Evolutionary conservation across 805 yeast species (phyloP).

Genomic region (Ogataea ganodermae): DNA sequence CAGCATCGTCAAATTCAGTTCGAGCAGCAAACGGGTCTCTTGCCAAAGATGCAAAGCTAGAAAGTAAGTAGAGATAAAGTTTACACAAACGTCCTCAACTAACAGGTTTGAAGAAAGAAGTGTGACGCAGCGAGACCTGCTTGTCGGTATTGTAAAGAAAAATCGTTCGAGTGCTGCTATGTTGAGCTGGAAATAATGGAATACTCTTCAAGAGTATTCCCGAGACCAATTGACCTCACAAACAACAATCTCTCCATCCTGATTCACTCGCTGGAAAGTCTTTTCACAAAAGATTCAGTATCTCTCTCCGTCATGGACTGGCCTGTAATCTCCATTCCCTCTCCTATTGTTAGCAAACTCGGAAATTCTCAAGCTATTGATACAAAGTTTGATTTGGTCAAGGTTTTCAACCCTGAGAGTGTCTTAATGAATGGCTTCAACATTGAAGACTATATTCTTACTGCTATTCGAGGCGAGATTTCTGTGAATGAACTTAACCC

Average conservation of each 20-base stretch:
- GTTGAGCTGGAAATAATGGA: not conserved
- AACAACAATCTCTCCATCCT: not conserved
- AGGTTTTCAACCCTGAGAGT: slow-evolving; percentile 2
- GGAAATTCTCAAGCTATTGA: not conserved
- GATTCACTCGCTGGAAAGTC: not conserved
- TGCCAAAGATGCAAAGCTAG: slow-evolving; percentile 6
- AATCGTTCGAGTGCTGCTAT: slow-evolving; percentile 5
- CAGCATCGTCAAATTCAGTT: slow-evolving; percentile 6
- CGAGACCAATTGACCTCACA: not conserved
- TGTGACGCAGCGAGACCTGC: slow-evolving; percentile 8
- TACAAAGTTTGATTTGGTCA: not conserved
- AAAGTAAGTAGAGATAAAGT: slow-evolving; percentile 3
- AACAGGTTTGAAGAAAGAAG: too few species aligned
- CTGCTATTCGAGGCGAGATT: not conserved
- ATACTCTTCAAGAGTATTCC: not conserved
- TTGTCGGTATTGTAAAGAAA: slow-evolving; percentile 8
- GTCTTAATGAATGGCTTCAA: not conserved
- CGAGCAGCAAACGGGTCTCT: not conserved
- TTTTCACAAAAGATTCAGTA: not conserved
- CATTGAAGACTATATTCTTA: slow-evolving; percentile 2
- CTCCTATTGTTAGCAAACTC: not conserved
- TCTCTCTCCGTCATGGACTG: not conserved
- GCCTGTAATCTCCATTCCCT: slow-evolving; percentile 3
- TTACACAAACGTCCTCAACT: not conserved
- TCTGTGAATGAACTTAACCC: not conserved